A percentile compares a stretch with the other conserved stretches of the same genome.
phyloP scores from a whole-genome alignment of 768 basidiomycete genomes.

The Antrodiella citrinella region DNA sequence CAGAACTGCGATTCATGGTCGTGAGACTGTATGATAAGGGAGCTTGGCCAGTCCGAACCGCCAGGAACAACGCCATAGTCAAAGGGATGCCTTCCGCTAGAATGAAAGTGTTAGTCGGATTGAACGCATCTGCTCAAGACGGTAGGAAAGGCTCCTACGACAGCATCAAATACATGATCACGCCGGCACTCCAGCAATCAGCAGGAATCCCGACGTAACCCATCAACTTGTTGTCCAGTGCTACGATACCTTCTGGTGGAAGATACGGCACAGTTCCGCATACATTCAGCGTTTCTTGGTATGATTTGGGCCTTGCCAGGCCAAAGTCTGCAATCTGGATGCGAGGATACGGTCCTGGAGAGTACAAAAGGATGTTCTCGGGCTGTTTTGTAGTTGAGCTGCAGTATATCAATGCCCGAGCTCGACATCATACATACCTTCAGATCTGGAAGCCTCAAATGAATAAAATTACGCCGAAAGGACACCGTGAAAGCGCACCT shows the following conservation, averaged over 20 bases:
- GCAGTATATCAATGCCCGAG: no score
- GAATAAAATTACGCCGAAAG: background rate
- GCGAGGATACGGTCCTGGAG: conserved; percentile 79
- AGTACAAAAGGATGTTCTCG: conserved; percentile 73
- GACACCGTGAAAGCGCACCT: conserved; percentile 34
- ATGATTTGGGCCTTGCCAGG: conserved; percentile 68
- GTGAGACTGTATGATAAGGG: conserved; percentile 10
- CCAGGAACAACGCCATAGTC: conserved; percentile 39
- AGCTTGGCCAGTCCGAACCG: conserved; percentile 16
- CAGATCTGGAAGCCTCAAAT: conserved; percentile 35
- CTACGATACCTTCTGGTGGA: conserved; percentile 78
- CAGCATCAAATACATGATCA: conserved; percentile 78
- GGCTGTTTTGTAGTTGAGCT: no score
- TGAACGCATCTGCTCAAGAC: no score
- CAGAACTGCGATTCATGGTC: conserved; percentile 26
- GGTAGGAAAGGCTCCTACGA: conserved; percentile 40
- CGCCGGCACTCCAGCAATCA: conserved; percentile 84
- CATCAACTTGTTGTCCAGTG: conserved; percentile 64
- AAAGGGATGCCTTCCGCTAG: conserved; percentile 71
- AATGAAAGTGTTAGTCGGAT: background rate
- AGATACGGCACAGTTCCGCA: conserved; percentile 85
- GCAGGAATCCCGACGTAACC: conserved; percentile 79
- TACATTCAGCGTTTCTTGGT: conserved; percentile 78
- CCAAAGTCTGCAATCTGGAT: conserved; percentile 85
- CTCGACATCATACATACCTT: conserved; percentile 36